A percentile compares a stretch with the other conserved stretches of the same genome.
Conservation (phyloP, 2,329 filamentous ascomycete species). For the Aspergillus spinulosporus region DNA sequence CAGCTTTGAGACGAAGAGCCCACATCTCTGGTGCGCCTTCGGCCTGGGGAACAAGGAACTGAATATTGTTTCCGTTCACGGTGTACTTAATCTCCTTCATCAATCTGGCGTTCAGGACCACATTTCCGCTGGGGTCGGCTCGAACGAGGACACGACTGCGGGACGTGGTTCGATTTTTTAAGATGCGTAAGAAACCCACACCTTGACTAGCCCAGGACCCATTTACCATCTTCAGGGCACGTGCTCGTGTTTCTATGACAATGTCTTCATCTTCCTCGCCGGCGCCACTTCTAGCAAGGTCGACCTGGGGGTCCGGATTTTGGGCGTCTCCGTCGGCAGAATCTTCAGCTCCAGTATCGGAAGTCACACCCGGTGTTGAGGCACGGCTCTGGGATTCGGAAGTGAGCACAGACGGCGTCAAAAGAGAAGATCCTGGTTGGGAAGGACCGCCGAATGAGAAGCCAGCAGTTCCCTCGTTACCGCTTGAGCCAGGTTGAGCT, state of each 20-base stretch:
- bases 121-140: slow-evolving; percentile 71
- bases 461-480: slow-evolving; percentile 30
- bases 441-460: slow-evolving; percentile 43
- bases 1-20: slow-evolving; percentile 66
- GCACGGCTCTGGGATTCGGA: slow-evolving; percentile 45
- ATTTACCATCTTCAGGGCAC: slow-evolving; percentile 63
- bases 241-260: slow-evolving; percentile 69
- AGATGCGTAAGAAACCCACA: slow-evolving; percentile 68
- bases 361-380: slow-evolving; percentile 50
- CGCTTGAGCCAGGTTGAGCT: slow-evolving; percentile 21
- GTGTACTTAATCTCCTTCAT: slow-evolving; percentile 64
- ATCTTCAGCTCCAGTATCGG: slow-evolving; percentile 44
- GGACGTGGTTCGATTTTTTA: slow-evolving; percentile 71
- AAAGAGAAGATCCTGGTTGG: slow-evolving; percentile 23
- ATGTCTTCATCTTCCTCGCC: slow-evolving; percentile 72
- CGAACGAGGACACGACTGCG: slow-evolving; percentile 69
- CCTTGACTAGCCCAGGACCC: slow-evolving; percentile 66
- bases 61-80: slow-evolving; percentile 50
- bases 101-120: slow-evolving; percentile 70
- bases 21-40: slow-evolving; percentile 66
- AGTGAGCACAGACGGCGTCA: slow-evolving; percentile 34
- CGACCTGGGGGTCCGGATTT: slow-evolving; percentile 67
- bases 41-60: slow-evolving; percentile 53
- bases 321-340: slow-evolving; percentile 53
- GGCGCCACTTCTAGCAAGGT: slow-evolving; percentile 66